phyloP scores from a whole-genome alignment of 2,329 filamentous ascomycete genomes.

The Colletotrichum orchidophilum region DNA sequence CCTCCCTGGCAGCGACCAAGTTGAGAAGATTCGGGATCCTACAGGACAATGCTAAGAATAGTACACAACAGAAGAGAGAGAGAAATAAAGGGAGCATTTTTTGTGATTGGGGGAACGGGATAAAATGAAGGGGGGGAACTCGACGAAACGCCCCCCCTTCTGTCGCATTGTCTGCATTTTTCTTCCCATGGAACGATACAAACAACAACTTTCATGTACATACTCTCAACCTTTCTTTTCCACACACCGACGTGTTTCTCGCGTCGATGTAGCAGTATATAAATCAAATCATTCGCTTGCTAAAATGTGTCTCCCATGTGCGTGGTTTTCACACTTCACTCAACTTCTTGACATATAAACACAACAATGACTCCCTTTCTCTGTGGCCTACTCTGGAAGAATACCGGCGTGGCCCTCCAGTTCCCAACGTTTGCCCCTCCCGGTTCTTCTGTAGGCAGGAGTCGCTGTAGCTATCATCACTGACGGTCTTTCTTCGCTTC shows the following conservation, averaged over 20 bases:
- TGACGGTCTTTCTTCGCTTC: too few relatives aligned
- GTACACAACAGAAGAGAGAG: too few relatives aligned
- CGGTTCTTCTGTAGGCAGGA: too few relatives aligned
- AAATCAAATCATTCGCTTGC: conserved; percentile 29
- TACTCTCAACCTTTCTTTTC: conserved; percentile 8
- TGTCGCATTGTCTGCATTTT: neutral
- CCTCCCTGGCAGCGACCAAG: neutral
- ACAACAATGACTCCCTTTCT: too few relatives aligned
- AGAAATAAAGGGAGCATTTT: conserved; percentile 17
- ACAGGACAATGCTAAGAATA: neutral
- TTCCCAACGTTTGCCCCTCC: too few relatives aligned
- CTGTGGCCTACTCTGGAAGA: too few relatives aligned
- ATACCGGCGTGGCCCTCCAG: too few relatives aligned
- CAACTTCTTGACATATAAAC: neutral
- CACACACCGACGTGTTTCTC: conserved; percentile 1
- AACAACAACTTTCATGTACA: conserved; percentile 20
- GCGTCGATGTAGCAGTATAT: conserved; percentile 21
- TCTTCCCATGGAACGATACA: conserved; percentile 8
- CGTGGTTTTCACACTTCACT: neutral
- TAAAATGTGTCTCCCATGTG: neutral
- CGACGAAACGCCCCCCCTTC: neutral
- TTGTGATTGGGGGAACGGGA: neutral
- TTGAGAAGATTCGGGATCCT: neutral
- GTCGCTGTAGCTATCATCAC: too few relatives aligned
- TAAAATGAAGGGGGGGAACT: conserved; percentile 18